Evolutionary conservation across 2,329 filamentous ascomycete genomes (phyloP), one percentile per base, ranked within the genome.

Genomic region (Pseudogymnoascus sp.): DNA sequence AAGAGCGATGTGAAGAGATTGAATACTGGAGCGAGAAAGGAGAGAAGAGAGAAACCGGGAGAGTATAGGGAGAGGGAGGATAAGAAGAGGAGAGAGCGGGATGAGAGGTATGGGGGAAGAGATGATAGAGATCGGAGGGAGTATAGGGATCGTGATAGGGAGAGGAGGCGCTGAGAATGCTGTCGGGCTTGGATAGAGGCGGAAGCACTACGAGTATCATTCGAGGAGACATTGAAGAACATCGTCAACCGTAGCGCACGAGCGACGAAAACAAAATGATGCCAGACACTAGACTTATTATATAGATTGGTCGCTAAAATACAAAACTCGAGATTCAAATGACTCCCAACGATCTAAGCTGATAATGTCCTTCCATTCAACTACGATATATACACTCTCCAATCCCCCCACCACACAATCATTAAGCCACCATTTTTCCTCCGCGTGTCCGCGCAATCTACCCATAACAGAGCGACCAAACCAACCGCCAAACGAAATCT

Each of bases 1-100:
- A 85, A 84, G 63, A 82, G 83, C 63, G 83, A 84, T 70, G 80
- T 80, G 64, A 79, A 78, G 34, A 82, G 80, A 65, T 75, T 80
- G 59, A 75, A 75, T 37, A 69, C 66, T 21, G 69, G 63, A 61
- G 76, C 67, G 69, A 75, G 71, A 38, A 73, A 70, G 0, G 80
- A 80, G 66, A 78, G 77, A 14, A 81, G 79, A 56, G 65, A 66
- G 53, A 69, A 64, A 59, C 63, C 63, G 5, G 64, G 53, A 18
- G 69, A 68, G 53, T 70, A 70, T 64, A 79, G 80, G 61, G 71
- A 77, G 56, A 72, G 77, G 53, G 69, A 72, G 16, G 77, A 76
- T 42, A 74, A 78, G 65, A 75, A 77, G 40, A 69, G 75, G 66
- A 40, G 59, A 25, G 75, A 79, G 60, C 72, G 77, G 68, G 71